A percentile compares a stretch with the other conserved stretches of the same genome.
Conservation (phyloP, 140 eudicot species). For the Ambrosia hybrid region DNA sequence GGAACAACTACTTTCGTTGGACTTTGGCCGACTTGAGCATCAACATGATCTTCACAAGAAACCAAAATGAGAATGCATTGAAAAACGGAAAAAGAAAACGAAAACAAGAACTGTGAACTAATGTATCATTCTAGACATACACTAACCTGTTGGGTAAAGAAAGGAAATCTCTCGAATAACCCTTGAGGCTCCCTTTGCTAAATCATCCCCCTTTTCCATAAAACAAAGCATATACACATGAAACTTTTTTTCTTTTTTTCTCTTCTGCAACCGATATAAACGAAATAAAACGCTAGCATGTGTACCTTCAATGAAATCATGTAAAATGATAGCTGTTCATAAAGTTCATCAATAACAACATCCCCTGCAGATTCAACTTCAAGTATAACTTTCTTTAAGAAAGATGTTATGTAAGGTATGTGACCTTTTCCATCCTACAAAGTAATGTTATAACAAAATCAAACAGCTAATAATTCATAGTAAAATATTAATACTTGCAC, state of each 20-base stretch:
- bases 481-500: constrained; percentile 3
- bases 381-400: constrained; percentile 67
- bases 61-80: constrained; percentile 14
- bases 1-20: constrained; percentile 52
- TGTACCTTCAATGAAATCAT: constrained; percentile 73
- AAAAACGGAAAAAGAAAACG: too few species aligned
- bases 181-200: constrained; percentile 49
- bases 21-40: constrained; percentile 25
- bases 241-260: not conserved
- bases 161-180: constrained; percentile 59
- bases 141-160: constrained; percentile 62
- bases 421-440: constrained; percentile 62
- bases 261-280: constrained; percentile 12
- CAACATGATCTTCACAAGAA: constrained; percentile 40
- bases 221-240: constrained; percentile 7
- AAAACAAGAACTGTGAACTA: not conserved
- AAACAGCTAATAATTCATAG: not conserved
- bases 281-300: not conserved
- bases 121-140: constrained; percentile 11
- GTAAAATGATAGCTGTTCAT: constrained; percentile 56
- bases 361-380: constrained; percentile 73
- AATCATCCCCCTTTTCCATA: constrained; percentile 51
- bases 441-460: constrained; percentile 15
- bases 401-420: constrained; percentile 56
- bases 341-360: constrained; percentile 69